phyloP scores from a whole-genome alignment of 176 grass and related monocot species.

The Raddia guianensis region DNA sequence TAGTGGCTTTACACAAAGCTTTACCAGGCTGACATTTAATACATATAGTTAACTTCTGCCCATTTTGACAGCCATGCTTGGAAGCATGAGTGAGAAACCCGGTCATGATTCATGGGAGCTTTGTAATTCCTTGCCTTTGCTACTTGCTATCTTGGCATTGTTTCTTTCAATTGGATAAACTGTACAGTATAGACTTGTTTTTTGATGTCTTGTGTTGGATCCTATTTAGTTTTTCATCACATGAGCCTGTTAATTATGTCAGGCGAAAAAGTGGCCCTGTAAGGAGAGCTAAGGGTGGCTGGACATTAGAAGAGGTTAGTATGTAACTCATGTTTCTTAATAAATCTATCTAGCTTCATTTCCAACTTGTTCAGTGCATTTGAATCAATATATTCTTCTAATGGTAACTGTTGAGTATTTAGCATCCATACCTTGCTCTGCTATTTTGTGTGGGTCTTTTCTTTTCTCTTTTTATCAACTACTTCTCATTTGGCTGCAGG shows the following conservation, averaged over 20 bases:
- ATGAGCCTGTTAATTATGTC: conserved; percentile 25
- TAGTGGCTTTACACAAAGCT: conserved; percentile 10
- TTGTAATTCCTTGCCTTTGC: not conserved
- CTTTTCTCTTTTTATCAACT: not conserved
- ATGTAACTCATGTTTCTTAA: conserved; percentile 30
- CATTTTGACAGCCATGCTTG: not conserved
- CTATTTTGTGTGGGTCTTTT: not conserved
- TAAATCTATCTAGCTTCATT: not conserved
- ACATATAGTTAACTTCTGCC: not conserved
- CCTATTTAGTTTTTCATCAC: conserved; percentile 22
- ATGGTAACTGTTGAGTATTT: not conserved
- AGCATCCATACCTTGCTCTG: not conserved
- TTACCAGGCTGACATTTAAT: not conserved
- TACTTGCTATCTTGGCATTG: conserved; percentile 3
- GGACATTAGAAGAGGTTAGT: conserved; percentile 78
- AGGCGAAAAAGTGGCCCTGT: conserved; percentile 84
- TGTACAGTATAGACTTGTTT: conserved; percentile 7
- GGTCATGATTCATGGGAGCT: not conserved
- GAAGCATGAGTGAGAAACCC: not conserved
- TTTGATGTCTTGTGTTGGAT: conserved; percentile 3
- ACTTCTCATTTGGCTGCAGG: conserved; percentile 49
- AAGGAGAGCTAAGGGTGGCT: conserved; percentile 91
- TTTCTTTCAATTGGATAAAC: not conserved
- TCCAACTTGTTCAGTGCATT: conserved; percentile 2
- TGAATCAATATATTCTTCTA: not conserved